These are phyloP conservation scores for Pythium graminicola DNA, from an alignment of 352 stramenopile species.

Conservation along the genomic window DNA sequence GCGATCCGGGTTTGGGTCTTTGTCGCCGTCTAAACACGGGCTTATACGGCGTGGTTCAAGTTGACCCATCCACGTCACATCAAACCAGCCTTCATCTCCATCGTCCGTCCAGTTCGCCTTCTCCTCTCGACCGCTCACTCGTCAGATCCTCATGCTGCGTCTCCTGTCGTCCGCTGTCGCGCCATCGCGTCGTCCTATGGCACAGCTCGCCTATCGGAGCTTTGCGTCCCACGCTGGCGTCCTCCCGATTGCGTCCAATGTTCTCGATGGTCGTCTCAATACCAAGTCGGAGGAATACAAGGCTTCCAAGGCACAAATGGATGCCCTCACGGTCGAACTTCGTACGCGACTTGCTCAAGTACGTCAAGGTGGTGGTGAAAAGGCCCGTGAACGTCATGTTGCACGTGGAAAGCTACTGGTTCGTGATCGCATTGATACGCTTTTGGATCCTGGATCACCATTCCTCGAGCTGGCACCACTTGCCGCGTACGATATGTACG, in stretches of 20 bases:
- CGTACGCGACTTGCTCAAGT: constrained; percentile 33
- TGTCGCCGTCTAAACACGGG: constrained; percentile 10
- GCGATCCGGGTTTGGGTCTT: constrained; percentile 11
- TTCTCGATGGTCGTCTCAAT: constrained; percentile 59
- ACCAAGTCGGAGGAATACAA: constrained; percentile 52
- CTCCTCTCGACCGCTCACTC: background rate
- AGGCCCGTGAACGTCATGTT: constrained; percentile 64
- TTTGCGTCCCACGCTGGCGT: constrained; percentile 40
- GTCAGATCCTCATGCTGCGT: constrained; percentile 12
- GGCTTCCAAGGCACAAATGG: constrained; percentile 54
- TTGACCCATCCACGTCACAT: constrained; percentile 24
- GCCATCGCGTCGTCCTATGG: constrained; percentile 1
- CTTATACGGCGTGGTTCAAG: constrained; percentile 24
- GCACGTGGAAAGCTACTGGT: constrained; percentile 74
- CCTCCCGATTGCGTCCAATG: constrained; percentile 36
- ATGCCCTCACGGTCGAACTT: constrained; percentile 42
- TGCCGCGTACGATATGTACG: constrained; percentile 85
- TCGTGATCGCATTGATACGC: constrained; percentile 91
- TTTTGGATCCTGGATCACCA: constrained; percentile 92
- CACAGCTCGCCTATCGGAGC: constrained; percentile 8
- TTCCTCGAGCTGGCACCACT: constrained; percentile 95
- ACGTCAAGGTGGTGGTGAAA: constrained; percentile 57
- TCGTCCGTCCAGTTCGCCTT: background rate
- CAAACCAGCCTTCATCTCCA: background rate
- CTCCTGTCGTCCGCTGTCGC: constrained; percentile 5